Conservation (phyloP, 2,329 filamentous ascomycete species). For the Colletotrichum musicola region DNA sequence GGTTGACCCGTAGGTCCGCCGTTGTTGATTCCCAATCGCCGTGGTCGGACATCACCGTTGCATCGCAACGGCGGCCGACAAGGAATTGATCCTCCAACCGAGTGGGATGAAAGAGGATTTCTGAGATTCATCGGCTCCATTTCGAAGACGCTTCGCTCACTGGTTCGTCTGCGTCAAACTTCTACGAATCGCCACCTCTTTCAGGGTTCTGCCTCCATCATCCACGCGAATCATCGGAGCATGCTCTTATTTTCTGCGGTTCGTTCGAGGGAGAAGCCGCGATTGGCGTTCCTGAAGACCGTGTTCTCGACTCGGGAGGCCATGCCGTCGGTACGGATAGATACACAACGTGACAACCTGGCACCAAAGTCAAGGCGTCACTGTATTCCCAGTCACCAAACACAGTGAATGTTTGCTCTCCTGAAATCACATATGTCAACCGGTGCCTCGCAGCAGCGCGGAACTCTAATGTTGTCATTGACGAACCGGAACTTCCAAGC, state of each 20-base stretch:
- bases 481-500: constrained; percentile 1
- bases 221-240: not conserved
- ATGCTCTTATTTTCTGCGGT: not conserved
- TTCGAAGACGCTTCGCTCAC: not conserved
- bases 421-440: not conserved
- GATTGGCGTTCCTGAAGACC: not conserved
- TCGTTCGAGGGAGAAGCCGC: not conserved
- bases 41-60: constrained; percentile 6
- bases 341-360: too few relatives aligned
- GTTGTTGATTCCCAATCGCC: constrained; percentile 9
- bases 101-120: not conserved
- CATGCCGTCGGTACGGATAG: not conserved
- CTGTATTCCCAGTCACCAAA: too few relatives aligned
- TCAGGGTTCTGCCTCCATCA: not conserved
- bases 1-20: constrained; percentile 9
- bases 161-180: not conserved
- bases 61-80: constrained; percentile 17
- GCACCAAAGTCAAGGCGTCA: too few relatives aligned
- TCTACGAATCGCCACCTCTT: not conserved
- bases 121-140: not conserved
- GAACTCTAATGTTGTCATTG: constrained; percentile 5
- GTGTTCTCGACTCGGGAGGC: not conserved
- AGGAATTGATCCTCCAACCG: not conserved
- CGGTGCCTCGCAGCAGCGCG: constrained; percentile 11
- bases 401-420: not conserved